A percentile compares a stretch with the other conserved stretches of the same genome.
phyloP scores from a whole-genome alignment of 2,329 filamentous ascomycete species.

The Aureobasidium lini region DNA sequence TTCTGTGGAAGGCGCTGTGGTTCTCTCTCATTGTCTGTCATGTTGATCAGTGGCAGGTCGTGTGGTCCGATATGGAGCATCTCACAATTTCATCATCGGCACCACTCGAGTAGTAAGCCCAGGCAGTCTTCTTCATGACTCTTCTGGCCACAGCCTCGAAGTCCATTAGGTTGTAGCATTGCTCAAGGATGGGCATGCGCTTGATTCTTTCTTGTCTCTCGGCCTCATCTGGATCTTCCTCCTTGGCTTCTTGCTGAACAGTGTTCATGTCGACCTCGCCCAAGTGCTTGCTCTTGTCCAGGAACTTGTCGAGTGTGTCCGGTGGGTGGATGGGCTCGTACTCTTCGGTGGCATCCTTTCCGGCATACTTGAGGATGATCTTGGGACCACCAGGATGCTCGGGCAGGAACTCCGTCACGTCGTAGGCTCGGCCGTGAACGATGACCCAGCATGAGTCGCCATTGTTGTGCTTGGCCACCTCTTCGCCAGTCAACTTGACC shows the following conservation, averaged over 20 bases:
- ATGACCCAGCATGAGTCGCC: constrained; percentile 88
- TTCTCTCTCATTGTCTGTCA: constrained; percentile 84
- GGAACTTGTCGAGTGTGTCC: constrained; percentile 76
- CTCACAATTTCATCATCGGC: constrained; percentile 80
- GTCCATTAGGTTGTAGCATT: constrained; percentile 91
- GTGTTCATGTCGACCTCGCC: constrained; percentile 85
- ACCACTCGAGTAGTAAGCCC: constrained; percentile 95
- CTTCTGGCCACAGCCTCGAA: constrained; percentile 87
- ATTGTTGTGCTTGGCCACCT: constrained; percentile 67
- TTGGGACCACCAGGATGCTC: constrained; percentile 85
- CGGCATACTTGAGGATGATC: constrained; percentile 94
- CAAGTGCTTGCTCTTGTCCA: constrained; percentile 77
- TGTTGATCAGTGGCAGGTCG: constrained; percentile 17
- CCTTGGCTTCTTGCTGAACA: constrained; percentile 59
- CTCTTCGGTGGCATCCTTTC: constrained; percentile 87
- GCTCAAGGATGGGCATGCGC: constrained; percentile 73
- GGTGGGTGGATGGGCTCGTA: constrained; percentile 86
- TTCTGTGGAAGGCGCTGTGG: constrained; percentile 90
- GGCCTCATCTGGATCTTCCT: constrained; percentile 61
- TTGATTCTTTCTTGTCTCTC: constrained; percentile 58
- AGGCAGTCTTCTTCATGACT: constrained; percentile 93
- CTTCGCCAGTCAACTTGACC: constrained; percentile 41
- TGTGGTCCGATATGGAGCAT: constrained; percentile 3
- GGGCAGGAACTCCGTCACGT: constrained; percentile 82
- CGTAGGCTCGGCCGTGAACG: constrained; percentile 72